Conservation (phyloP, 2,329 filamentous ascomycete species). For the Colletotrichum magnum region DNA sequence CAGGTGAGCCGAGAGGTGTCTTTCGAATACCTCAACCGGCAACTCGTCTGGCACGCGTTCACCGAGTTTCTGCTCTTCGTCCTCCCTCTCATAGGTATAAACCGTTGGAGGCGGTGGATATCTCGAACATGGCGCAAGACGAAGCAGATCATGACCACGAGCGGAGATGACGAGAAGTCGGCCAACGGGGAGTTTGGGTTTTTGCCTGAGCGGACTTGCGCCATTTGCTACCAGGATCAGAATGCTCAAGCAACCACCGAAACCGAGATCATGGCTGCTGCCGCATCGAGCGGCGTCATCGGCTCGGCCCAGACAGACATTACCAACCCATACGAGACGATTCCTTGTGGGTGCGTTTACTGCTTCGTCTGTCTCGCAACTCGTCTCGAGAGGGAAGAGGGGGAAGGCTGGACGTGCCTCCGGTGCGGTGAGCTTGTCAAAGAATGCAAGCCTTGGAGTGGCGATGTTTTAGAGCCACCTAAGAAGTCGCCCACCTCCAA, state of each 20-base stretch:
- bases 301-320: conserved; percentile 93
- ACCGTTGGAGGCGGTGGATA: conserved; percentile 93
- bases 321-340: conserved; percentile 94
- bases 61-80: conserved; percentile 98
- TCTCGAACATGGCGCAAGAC: conserved; percentile 87
- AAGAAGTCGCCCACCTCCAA: conserved; percentile 62
- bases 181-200: conserved; percentile 83
- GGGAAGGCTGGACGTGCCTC: conserved; percentile 93
- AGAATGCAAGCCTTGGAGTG: conserved; percentile 91
- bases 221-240: conserved; percentile 96
- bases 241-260: conserved; percentile 81
- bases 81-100: conserved; percentile 95
- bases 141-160: conserved; percentile 72
- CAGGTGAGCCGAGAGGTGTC: conserved; percentile 93
- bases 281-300: conserved; percentile 81
- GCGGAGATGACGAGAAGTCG: conserved; percentile 61
- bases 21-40: conserved; percentile 97
- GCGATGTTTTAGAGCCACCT: conserved; percentile 81
- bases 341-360: conserved; percentile 92
- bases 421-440: conserved; percentile 88
- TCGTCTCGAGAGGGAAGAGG: conserved; percentile 90
- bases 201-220: conserved; percentile 92
- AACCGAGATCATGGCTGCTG: conserved; percentile 80
- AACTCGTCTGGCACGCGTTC: conserved; percentile 99
- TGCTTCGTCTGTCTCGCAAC: conserved; percentile 97